Evolutionary conservation across 2,329 filamentous ascomycete species (phyloP), one percentile per base, ranked within the genome.

Genomic region (Botryotinia narcissicola): DNA sequence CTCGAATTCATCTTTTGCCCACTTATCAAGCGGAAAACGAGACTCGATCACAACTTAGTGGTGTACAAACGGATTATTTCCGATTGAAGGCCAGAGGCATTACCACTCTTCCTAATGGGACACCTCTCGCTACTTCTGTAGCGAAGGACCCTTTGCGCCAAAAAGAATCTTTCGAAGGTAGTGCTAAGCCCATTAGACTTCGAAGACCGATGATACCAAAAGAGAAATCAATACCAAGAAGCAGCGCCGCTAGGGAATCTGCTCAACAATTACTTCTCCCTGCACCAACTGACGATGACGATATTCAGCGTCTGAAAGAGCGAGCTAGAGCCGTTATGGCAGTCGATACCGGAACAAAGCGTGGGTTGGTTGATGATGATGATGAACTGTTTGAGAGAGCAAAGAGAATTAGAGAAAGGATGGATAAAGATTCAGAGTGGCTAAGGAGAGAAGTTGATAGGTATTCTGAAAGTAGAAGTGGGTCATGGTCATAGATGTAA

Each of bases 31-130:
- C 63, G 5, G 68, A 75, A 18, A 74, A 80, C 32, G 78, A 80
- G 51, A 70, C 61, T 29, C 75, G 76, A 32, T 75, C 73, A 37
- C 78, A 79, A 67, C 62, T 77, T 12, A 82, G 78, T 72, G 80
- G 80, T 7, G 80, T 81, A 9, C 75, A 80, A 54, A 81, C 80
- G 5, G 80, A 82, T 72, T 82, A 82, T 71, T 82, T 81, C 70
- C 78, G 81, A 32, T 74, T 82, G 22, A 81, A 82, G 75, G 81
- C 81, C 18, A 77, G 81, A 61, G 81, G 81, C 4, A 81, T 82
- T 14, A 74, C 73, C 4, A 81, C 79, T 42, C 74, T 81, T 29
- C 77, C 77, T 20, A 73, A 80, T 70, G 80, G 80, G 20, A 77
- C 76, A 16, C 77, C 80, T 57, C 73, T 81, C 57, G 80, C 80